Conservation (phyloP, 768 basidiomycete species). For the Steccherinum ochraceum region DNA sequence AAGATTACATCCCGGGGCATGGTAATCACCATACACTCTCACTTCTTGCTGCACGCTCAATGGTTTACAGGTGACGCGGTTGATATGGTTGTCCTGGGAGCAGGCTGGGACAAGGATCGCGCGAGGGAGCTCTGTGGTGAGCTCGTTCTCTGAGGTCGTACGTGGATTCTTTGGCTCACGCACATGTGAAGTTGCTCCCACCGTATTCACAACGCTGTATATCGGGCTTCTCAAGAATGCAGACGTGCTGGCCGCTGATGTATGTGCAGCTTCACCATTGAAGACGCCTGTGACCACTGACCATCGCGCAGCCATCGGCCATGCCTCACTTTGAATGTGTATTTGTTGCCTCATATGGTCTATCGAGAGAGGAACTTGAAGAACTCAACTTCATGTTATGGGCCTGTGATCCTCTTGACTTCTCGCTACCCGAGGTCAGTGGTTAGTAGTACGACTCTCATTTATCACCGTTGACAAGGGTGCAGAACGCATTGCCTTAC, state of each 20-base stretch:
- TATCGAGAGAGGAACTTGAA: conserved; percentile 61
- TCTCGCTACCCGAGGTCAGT: conserved; percentile 14
- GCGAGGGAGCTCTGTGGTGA: conserved; percentile 71
- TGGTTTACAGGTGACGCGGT: conserved; percentile 44
- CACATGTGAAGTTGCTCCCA: conserved; percentile 51
- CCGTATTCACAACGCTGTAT: conserved; percentile 74
- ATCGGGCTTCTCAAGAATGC: conserved; percentile 59
- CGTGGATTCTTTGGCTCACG: background rate
- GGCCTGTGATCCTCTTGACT: conserved; percentile 33
- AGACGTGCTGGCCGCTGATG: conserved; percentile 32
- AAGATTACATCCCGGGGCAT: conserved; percentile 81
- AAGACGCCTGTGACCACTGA: too few species aligned
- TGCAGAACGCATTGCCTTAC: conserved; percentile 37
- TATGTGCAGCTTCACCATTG: too few species aligned
- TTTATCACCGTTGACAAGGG: background rate
- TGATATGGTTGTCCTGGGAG: conserved; percentile 74
- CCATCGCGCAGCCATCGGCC: conserved; percentile 34
- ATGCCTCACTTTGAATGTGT: conserved; percentile 65
- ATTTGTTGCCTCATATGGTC: conserved; percentile 74
- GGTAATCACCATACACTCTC: conserved; percentile 32
- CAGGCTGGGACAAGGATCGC: conserved; percentile 73
- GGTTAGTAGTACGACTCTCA: conserved; percentile 8
- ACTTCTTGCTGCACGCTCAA: background rate
- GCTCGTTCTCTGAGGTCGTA: conserved; percentile 6
- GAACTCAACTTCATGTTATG: conserved; percentile 64